A percentile compares a stretch with the other conserved stretches of the same genome.
phyloP scores from a whole-genome alignment of 306 rosid species.

The Lathyrus oleraceus region DNA sequence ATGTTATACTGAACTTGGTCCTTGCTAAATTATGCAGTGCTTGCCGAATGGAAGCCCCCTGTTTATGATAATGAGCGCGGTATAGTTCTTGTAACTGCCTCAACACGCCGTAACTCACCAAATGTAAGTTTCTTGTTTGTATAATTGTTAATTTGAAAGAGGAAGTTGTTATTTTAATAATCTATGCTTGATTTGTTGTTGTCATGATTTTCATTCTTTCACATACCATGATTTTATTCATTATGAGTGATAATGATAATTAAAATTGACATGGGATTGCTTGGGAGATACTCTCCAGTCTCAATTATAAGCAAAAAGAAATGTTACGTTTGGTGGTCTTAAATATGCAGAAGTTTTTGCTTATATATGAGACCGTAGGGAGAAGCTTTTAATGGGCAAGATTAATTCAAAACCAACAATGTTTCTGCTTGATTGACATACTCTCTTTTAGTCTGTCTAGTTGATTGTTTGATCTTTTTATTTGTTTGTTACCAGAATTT shows the following conservation, averaged over 20 bases:
- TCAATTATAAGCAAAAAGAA: neutral
- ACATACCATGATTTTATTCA: neutral
- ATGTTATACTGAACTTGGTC: constrained; percentile 18
- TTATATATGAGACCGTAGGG: neutral
- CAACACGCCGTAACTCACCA: constrained; percentile 32
- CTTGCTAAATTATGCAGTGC: constrained; percentile 38
- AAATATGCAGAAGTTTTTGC: neutral
- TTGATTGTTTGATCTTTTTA: constrained; percentile 9
- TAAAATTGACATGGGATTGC: neutral
- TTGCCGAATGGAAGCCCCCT: constrained; percentile 37
- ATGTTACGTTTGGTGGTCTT: too few relatives aligned
- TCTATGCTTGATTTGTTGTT: neutral
- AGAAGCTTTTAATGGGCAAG: neutral
- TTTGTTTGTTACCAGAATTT: constrained; percentile 25
- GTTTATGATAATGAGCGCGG: constrained; percentile 29
- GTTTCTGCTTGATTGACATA: neutral
- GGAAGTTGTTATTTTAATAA: neutral
- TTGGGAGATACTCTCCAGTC: neutral
- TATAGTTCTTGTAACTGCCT: constrained; percentile 33
- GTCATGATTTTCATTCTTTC: neutral
- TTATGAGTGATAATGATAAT: neutral
- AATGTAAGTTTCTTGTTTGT: constrained; percentile 31
- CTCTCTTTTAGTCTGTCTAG: neutral
- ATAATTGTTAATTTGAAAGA: neutral
- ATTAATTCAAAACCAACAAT: constrained; percentile 7